Base-by-base conservation (phyloP, 2,329 filamentous ascomycete genomes). In the Alternaria triticimaculans region DNA sequence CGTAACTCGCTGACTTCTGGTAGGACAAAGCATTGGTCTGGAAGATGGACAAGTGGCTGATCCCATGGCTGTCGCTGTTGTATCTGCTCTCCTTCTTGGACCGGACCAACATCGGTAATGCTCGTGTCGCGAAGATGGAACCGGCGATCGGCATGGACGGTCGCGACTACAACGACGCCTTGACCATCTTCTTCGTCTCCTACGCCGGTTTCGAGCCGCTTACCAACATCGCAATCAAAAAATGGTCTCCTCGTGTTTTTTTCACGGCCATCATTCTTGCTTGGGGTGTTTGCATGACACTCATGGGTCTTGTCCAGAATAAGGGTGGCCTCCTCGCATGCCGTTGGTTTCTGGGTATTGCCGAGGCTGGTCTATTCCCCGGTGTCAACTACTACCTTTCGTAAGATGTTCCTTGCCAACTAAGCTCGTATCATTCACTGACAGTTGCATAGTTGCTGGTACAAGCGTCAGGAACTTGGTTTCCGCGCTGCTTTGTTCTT, bases 131-230 rank as follows among this genome's bases (percentile, higher is more conserved):
- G 37, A 69, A 76, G 8, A 73, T 80, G 56, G 75, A 72, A 45
- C 56, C 33, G 12, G 67, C 71, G 20, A 65, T 77, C n/a, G n/a
- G 67, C 5, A 76, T 80, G 75, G 56, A 23, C 0, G 87, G 87
- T 2, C 87, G 90, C 58, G 83, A 90, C 67, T 91, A 92, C 69
- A 82, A 90, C 5, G 87, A 86, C 2, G 88, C 88, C 1, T 73
- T 92, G 55, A 91, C 89, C 1, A 78, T 92, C 2, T 92, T 90
- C 77, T 92, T 92, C 75, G 81, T 84, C 64, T 82, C 81, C 1
- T 85, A 85, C 64, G 81, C 82, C n/a, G 73, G 81, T 21, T 80
- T 83, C 49, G 83, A 84, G 70, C 82, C 78, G 4, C 86, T 88
- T 0, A 89, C 87, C 72, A 90, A 89, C 69, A 87, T 89, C 63